Evolutionary conservation across 495 filamentous ascomycete genomes (phyloP).

Genomic region (Xylaria cubensis): DNA sequence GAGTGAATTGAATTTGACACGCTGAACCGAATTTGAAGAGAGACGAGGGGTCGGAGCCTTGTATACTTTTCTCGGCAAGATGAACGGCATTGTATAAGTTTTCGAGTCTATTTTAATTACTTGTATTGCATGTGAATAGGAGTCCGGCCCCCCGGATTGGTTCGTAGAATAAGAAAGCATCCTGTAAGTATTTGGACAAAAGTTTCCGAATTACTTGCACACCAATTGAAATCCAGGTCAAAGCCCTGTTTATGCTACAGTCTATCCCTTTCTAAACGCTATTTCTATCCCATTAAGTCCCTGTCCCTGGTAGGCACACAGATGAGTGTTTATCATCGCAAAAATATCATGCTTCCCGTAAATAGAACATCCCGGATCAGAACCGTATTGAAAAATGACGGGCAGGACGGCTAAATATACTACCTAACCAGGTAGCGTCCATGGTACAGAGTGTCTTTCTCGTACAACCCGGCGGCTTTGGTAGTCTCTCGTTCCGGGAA

Average conservation of each 20-base stretch:
- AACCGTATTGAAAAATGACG: neutral
- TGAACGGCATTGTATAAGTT: too few relatives aligned
- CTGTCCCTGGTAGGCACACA: neutral
- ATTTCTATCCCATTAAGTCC: slow-evolving; percentile 12
- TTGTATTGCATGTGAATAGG: too few relatives aligned
- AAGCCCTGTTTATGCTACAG: neutral
- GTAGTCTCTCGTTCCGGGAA: slow-evolving; percentile 54
- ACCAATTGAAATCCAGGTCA: neutral
- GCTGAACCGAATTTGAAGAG: neutral
- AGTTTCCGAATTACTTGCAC: neutral
- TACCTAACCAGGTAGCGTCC: slow-evolving; percentile 48
- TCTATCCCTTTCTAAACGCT: slow-evolving; percentile 3
- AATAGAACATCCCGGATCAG: neutral
- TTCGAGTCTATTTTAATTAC: too few relatives aligned
- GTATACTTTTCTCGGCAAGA: neutral
- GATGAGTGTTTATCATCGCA: neutral
- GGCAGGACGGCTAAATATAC: neutral
- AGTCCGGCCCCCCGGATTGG: too few relatives aligned
- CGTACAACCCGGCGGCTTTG: slow-evolving; percentile 29
- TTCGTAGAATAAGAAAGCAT: too few relatives aligned
- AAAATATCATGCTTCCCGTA: neutral
- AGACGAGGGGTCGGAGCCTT: neutral
- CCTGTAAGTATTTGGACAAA: too few relatives aligned
- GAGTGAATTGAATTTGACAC: neutral
- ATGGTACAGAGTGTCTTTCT: slow-evolving; percentile 42